Evolutionary conservation across 345 rosid species (phyloP).

Genomic region (Aquilaria sinensis): DNA sequence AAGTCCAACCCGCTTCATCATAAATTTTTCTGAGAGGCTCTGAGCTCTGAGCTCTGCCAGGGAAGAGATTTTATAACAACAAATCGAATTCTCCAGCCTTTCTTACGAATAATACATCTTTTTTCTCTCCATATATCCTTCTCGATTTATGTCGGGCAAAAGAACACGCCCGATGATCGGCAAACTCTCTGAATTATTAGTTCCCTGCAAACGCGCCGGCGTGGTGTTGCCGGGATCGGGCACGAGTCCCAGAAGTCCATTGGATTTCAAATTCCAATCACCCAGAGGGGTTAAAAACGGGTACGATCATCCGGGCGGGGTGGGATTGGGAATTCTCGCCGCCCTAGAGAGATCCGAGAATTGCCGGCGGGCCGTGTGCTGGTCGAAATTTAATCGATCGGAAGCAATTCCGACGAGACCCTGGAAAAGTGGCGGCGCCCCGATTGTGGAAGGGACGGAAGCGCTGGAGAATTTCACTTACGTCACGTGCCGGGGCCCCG

Average conservation of each 20-base stretch:
- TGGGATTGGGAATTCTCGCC: slow-evolving; percentile 77
- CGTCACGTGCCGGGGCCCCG: slow-evolving; percentile 48
- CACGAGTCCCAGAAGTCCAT: slow-evolving; percentile 65
- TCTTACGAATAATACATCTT: not conserved
- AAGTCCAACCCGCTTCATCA: slow-evolving; percentile 41
- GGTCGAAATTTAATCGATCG: slow-evolving; percentile 23
- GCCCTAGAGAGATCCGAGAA: slow-evolving; percentile 54
- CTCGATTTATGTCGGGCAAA: slow-evolving; percentile 46
- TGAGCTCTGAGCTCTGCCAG: slow-evolving; percentile 1
- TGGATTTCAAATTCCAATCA: slow-evolving; percentile 54
- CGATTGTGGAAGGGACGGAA: slow-evolving; percentile 21
- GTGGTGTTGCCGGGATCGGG: slow-evolving; percentile 21
- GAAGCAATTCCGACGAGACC: slow-evolving; percentile 28
- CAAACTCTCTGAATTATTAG: slow-evolving; percentile 55
- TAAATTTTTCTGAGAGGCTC: not conserved
- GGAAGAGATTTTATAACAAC: slow-evolving; percentile 25
- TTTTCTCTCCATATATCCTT: not conserved
- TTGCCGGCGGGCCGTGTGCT: slow-evolving; percentile 19
- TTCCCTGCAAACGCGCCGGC: slow-evolving; percentile 43
- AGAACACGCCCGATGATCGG: slow-evolving; percentile 72
- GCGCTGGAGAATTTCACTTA: slow-evolving; percentile 58
- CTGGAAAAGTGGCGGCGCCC: slow-evolving; percentile 11
- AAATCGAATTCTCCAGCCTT: slow-evolving; percentile 15
- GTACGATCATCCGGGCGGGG: slow-evolving; percentile 47
- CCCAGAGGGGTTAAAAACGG: slow-evolving; percentile 44